These are phyloP conservation scores for Gastrolobium bilobum DNA, from an alignment of 306 rosid species.

Conservation along the genomic window DNA sequence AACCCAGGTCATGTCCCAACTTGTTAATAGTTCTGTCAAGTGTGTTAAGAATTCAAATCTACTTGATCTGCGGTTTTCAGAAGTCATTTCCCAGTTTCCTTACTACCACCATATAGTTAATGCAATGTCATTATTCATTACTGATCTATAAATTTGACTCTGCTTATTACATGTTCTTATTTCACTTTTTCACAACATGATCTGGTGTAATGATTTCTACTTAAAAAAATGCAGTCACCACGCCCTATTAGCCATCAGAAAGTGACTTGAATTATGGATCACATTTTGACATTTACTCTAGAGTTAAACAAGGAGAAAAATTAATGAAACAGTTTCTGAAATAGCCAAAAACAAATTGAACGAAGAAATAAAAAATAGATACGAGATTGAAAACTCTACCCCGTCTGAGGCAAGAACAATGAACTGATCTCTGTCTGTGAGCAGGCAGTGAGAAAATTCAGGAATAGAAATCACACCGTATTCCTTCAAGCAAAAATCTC, in stretches of 20 bases:
- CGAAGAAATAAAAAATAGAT: background rate
- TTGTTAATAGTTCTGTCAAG: background rate
- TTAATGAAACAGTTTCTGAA: background rate
- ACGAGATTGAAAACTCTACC: conserved; percentile 55
- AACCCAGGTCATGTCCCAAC: conserved; percentile 8
- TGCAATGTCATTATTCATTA: background rate
- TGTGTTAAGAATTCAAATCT: background rate
- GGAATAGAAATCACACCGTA: conserved; percentile 97
- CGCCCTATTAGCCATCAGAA: conserved; percentile 2
- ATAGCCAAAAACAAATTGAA: background rate
- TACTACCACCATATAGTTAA: background rate
- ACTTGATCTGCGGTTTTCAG: background rate
- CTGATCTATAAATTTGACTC: background rate
- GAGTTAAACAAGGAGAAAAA: background rate
- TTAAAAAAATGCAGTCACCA: background rate
- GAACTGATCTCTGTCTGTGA: conserved; percentile 87
- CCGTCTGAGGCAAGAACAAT: conserved; percentile 97
- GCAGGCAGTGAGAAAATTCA: conserved; percentile 77
- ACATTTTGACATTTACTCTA: background rate
- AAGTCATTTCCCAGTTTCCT: conserved; percentile 1
- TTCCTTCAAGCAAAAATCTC: conserved; percentile 95
- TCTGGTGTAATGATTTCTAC: background rate
- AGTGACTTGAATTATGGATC: background rate
- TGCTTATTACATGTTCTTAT: background rate
- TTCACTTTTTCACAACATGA: conserved; percentile 10